Conservation (phyloP, 2,329 filamentous ascomycete genomes). For the Pleoardoris graminearum region DNA sequence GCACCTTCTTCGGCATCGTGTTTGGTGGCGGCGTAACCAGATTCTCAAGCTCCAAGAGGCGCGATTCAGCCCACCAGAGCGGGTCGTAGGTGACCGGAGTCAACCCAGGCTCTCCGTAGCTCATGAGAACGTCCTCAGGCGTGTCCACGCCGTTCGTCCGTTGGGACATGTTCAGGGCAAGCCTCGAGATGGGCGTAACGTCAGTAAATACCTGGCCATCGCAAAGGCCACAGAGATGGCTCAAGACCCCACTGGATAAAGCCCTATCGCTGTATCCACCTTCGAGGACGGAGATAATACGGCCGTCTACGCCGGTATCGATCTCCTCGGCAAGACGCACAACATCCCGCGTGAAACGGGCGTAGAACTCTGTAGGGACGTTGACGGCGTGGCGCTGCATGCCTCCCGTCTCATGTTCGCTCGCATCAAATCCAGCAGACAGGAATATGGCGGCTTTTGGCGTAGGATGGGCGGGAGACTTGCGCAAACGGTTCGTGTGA, state of each 20-base stretch:
- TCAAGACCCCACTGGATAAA: slow-evolving; percentile 82
- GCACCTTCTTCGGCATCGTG: slow-evolving; percentile 62
- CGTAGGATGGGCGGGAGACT: slow-evolving; percentile 59
- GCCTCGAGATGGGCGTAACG: slow-evolving; percentile 45
- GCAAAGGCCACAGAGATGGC: slow-evolving; percentile 83
- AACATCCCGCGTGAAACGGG: slow-evolving; percentile 83
- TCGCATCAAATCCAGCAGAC: slow-evolving; percentile 95
- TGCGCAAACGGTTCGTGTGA: slow-evolving; percentile 69
- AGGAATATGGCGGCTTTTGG: slow-evolving; percentile 90
- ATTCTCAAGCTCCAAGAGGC: slow-evolving; percentile 39
- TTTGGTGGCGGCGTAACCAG: slow-evolving; percentile 36
- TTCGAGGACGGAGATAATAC: slow-evolving; percentile 91
- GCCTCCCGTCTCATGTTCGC: slow-evolving; percentile 85
- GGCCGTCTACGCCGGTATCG: slow-evolving; percentile 74
- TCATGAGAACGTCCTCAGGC: slow-evolving; percentile 22
- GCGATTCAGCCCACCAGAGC: slow-evolving; percentile 50
- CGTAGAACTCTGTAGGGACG: slow-evolving; percentile 96
- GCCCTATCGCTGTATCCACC: slow-evolving; percentile 95
- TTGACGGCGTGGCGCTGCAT: slow-evolving; percentile 98
- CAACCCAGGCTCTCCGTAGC: slow-evolving; percentile 22
- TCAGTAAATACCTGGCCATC: slow-evolving; percentile 52
- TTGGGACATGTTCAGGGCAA: slow-evolving; percentile 62
- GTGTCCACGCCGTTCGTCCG: slow-evolving; percentile 52
- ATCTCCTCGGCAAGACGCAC: slow-evolving; percentile 80
- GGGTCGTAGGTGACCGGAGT: slow-evolving; percentile 43